A percentile compares a stretch with the other conserved stretches of the same genome.
Evolutionary conservation across 176 grass and related monocot genomes (phyloP).

Genomic region (Phragmites australis): DNA sequence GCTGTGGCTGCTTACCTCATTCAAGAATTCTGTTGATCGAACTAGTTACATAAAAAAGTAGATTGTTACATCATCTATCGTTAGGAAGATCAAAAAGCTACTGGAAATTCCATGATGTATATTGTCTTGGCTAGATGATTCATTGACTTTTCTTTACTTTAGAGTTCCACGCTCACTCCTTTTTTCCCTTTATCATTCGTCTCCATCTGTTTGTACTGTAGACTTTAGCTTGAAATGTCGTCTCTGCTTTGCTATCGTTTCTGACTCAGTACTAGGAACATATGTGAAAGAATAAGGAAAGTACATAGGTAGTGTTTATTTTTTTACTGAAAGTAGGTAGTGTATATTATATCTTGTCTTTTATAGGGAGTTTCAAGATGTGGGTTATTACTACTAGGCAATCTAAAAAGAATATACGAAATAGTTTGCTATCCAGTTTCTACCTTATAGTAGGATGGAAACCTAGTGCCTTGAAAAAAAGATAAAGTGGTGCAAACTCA

Average conservation of each 20-base stretch:
- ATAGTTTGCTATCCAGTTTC: neutral
- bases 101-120: neutral
- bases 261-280: conserved; percentile 15
- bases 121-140: conserved; percentile 15
- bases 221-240: conserved; percentile 24
- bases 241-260: neutral
- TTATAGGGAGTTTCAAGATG: conserved; percentile 25
- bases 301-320: conserved; percentile 23
- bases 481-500: conserved; percentile 39
- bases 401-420: conserved; percentile 41
- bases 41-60: neutral
- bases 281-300: conserved; percentile 16
- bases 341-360: no score
- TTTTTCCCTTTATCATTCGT: conserved; percentile 8
- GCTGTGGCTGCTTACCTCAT: conserved; percentile 30
- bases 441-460: conserved; percentile 39
- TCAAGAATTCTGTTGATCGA: neutral
- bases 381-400: conserved; percentile 38
- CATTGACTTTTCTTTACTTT: neutral
- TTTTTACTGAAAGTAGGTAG: neutral
- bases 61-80: neutral
- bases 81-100: neutral
- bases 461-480: conserved; percentile 14
- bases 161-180: no score
- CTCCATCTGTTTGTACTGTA: conserved; percentile 12